Percentiles rank a stretch among this genome's conserved stretches.
Conservation (phyloP, 2,329 filamentous ascomycete species). For the Pseudocercospora cruenta region DNA sequence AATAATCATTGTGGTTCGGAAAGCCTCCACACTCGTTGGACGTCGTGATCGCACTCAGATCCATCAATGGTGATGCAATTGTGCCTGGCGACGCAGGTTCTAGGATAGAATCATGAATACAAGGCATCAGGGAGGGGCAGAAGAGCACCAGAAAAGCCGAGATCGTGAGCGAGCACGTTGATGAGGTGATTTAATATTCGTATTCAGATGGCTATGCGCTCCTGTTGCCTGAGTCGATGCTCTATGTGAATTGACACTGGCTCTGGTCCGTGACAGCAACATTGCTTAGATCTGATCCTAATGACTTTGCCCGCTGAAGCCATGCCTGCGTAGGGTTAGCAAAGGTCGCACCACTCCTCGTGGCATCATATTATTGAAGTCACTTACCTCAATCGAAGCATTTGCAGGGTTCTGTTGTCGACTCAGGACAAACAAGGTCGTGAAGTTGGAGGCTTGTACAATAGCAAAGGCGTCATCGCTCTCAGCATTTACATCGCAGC, state of each 20-base stretch:
- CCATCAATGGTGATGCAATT: no score
- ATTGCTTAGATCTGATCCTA: constrained; percentile 24
- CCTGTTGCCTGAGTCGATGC: not conserved
- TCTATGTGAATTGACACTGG: constrained; percentile 21
- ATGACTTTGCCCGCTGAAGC: constrained; percentile 21
- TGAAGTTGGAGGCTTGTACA: constrained; percentile 29
- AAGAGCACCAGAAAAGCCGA: no score
- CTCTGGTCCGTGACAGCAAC: constrained; percentile 25
- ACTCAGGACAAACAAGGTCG: constrained; percentile 30
- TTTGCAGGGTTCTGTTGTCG: constrained; percentile 26
- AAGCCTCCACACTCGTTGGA: no score
- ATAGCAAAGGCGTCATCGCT: constrained; percentile 27
- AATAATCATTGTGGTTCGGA: no score
- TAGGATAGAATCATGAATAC: no score
- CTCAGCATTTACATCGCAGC: constrained; percentile 4
- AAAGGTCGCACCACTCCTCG: not conserved
- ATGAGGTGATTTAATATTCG: no score
- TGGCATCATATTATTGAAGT: not conserved
- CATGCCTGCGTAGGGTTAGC: constrained; percentile 18
- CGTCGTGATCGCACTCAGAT: no score
- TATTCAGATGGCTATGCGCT: no score
- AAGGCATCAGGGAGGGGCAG: no score
- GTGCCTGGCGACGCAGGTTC: no score
- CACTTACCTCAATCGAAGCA: constrained; percentile 25
- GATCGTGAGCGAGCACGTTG: no score